Conservation (phyloP, 371 early-diverging fungal species). For the Mucor irregularis region DNA sequence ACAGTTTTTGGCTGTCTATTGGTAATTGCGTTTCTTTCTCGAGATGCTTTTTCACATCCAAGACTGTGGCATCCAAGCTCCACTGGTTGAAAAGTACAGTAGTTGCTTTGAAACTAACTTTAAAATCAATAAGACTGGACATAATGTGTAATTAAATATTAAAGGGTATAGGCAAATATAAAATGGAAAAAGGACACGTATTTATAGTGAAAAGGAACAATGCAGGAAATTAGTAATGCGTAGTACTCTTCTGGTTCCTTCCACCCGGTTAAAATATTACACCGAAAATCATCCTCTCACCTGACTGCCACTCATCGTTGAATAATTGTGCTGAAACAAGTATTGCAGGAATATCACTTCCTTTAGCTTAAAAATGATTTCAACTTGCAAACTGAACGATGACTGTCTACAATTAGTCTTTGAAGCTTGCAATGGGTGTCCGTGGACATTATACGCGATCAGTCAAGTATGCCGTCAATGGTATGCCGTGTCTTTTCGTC, state of each 20-base stretch:
- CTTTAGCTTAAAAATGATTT: too few relatives aligned
- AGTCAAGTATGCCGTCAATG: slow-evolving; percentile 21
- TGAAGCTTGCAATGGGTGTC: slow-evolving; percentile 16
- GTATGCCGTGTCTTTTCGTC: slow-evolving; percentile 17
- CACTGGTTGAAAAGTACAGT: slow-evolving; percentile 28
- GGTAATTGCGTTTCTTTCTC: slow-evolving; percentile 42
- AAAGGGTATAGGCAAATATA: too few relatives aligned
- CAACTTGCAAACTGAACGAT: slow-evolving; percentile 9
- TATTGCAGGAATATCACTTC: too few relatives aligned
- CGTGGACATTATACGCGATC: slow-evolving; percentile 15
- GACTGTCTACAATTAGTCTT: slow-evolving; percentile 25
- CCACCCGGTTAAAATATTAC: too few relatives aligned
- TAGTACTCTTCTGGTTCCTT: too few relatives aligned
- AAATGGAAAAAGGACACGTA: too few relatives aligned
- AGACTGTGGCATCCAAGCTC: slow-evolving; percentile 24
- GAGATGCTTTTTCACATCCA: slow-evolving; percentile 38
- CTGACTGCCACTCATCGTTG: too few relatives aligned
- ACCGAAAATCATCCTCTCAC: too few relatives aligned
- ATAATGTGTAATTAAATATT: neutral
- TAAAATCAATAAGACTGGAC: slow-evolving; percentile 20
- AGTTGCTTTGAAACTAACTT: slow-evolving; percentile 47
- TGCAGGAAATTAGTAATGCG: too few relatives aligned
- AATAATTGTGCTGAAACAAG: too few relatives aligned
- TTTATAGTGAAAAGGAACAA: too few relatives aligned
- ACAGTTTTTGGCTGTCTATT: slow-evolving; percentile 44